phyloP scores from a whole-genome alignment of 345 rosid genomes.

The Geranium rotundifolium region DNA sequence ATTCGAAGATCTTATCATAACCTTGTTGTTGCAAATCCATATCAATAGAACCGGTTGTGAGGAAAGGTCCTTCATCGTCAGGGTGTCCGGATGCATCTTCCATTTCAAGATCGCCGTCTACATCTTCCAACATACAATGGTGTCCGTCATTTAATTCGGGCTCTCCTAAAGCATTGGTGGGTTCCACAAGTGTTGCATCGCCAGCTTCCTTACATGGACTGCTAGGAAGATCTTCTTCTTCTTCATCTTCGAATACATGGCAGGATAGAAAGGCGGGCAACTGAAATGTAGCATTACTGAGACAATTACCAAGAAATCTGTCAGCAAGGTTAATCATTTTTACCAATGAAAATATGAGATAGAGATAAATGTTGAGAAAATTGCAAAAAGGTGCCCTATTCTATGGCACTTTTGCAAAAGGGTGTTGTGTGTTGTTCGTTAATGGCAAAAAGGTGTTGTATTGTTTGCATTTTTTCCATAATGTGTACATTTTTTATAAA shows the following conservation, averaged over 20 bases:
- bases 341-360: neutral
- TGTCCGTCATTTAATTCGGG: constrained; percentile 50
- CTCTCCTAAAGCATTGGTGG: constrained; percentile 30
- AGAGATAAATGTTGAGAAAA: too few species aligned
- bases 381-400: too few species aligned
- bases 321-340: constrained; percentile 2
- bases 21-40: constrained; percentile 25
- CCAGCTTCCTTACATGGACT: constrained; percentile 26
- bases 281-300: constrained; percentile 86
- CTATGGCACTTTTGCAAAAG: too few species aligned
- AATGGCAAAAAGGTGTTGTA: too few species aligned
- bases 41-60: constrained; percentile 14
- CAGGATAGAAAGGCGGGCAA: constrained; percentile 61
- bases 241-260: constrained; percentile 27
- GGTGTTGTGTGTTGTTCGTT: too few species aligned
- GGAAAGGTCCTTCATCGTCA: constrained; percentile 37
- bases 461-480: too few species aligned
- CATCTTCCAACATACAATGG: constrained; percentile 66
- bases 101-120: constrained; percentile 81
- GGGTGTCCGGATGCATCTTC: constrained; percentile 69
- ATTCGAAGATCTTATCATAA: constrained; percentile 22
- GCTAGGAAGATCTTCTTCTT: constrained; percentile 38
- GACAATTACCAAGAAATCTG: constrained; percentile 12
- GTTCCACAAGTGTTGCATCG: constrained; percentile 29
- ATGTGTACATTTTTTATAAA: too few species aligned